Conservation (phyloP, 192 early-diverging fungal species). For the Rhizoclosmatium sp. region DNA sequence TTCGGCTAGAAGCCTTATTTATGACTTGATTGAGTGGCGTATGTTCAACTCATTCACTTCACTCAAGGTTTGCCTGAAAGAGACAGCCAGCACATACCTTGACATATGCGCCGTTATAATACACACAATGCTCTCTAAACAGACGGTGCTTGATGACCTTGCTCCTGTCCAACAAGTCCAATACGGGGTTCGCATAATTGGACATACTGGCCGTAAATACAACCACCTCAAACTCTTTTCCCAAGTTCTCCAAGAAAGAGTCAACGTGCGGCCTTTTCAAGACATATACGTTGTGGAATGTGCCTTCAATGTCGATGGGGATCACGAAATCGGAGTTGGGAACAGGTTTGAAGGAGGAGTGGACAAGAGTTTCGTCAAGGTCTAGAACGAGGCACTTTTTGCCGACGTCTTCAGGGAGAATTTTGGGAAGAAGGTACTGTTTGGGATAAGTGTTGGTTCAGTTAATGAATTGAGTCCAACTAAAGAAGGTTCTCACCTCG, state of each 20-base stretch:
- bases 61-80: neutral
- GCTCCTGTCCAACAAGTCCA: constrained; percentile 82
- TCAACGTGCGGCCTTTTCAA: constrained; percentile 91
- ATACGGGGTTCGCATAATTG: constrained; percentile 92
- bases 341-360: constrained; percentile 85
- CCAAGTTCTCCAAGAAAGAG: constrained; percentile 81
- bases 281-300: constrained; percentile 89
- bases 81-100: constrained; percentile 53
- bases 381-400: constrained; percentile 89
- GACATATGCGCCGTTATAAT: constrained; percentile 90
- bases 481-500: neutral
- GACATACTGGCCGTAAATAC: constrained; percentile 89
- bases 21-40: too few species aligned
- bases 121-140: constrained; percentile 87
- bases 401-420: constrained; percentile 66
- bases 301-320: constrained; percentile 85
- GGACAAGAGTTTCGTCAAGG: constrained; percentile 91
- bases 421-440: constrained; percentile 67
- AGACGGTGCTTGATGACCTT: constrained; percentile 84
- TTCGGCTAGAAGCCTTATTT: too few species aligned
- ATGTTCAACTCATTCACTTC: too few species aligned
- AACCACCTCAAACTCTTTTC: constrained; percentile 85
- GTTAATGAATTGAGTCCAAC: neutral
- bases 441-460: neutral
- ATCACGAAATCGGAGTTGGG: constrained; percentile 84